Percentiles rank a stretch among this genome's conserved stretches.
Evolutionary conservation across 306 rosid species (phyloP).

Genomic region (Coriaria nepalensis): DNA sequence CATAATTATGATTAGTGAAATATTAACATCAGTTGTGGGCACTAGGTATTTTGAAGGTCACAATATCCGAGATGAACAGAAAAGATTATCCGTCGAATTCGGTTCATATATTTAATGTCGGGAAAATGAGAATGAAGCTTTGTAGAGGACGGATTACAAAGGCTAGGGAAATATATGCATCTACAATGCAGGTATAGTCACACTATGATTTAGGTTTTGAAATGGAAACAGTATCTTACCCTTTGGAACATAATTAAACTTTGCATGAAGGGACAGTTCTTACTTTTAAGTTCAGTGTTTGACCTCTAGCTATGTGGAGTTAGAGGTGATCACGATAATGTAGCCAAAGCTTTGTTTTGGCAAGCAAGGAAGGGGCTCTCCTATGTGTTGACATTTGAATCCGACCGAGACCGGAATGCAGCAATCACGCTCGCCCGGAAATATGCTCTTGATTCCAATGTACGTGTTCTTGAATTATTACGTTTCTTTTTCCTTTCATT

Average conservation of each 20-base stretch:
- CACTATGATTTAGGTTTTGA: no score
- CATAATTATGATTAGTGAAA: no score
- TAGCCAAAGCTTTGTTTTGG: conserved; percentile 70
- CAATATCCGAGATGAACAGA: conserved; percentile 67
- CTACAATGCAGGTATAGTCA: conserved; percentile 49
- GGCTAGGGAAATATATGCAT: conserved; percentile 75
- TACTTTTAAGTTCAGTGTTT: conserved; percentile 11
- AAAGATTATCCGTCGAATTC: conserved; percentile 63
- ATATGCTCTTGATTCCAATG: conserved; percentile 83
- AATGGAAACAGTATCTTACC: no score
- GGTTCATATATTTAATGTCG: conserved; percentile 60
- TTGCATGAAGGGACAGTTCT: background rate
- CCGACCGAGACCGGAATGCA: conserved; percentile 78
- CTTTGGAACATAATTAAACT: no score
- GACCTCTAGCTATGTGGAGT: conserved; percentile 61
- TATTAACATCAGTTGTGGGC: no score
- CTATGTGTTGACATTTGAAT: conserved; percentile 60
- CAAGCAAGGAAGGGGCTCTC: conserved; percentile 88
- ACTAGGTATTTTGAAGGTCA: conserved; percentile 32
- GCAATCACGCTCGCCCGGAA: conserved; percentile 78
- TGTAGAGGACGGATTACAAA: conserved; percentile 86
- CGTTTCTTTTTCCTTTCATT: no score
- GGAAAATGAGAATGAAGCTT: conserved; percentile 78
- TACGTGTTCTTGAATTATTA: conserved; percentile 19
- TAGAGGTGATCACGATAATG: conserved; percentile 40